These are phyloP conservation scores for Amaranthus palmeri DNA, from an alignment of 148 eudicot species.

Conservation along the genomic window DNA sequence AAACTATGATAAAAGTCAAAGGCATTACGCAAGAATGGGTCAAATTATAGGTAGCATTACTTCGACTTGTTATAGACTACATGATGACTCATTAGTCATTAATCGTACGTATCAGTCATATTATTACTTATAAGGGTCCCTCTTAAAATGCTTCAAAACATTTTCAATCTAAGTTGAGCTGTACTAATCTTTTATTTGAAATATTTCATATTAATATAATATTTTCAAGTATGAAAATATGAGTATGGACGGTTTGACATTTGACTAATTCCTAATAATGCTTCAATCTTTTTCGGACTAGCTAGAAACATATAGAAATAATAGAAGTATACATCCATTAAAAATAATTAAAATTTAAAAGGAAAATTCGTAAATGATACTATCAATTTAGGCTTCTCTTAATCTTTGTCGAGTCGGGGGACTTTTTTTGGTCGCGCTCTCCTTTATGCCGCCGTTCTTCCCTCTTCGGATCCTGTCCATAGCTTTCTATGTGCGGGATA, in stretches of 20 bases:
- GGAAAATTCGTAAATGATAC: too few relatives aligned
- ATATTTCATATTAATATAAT: constrained; percentile 3
- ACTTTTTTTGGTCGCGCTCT: too few relatives aligned
- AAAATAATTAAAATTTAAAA: too few relatives aligned
- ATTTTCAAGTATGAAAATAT: not conserved
- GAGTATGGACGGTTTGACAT: constrained; percentile 31
- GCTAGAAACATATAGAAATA: not conserved
- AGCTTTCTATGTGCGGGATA: too few relatives aligned
- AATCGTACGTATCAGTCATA: not conserved
- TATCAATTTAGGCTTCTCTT: too few relatives aligned
- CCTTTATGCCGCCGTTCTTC: too few relatives aligned
- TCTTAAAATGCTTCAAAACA: not conserved
- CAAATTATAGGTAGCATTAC: constrained; percentile 12
- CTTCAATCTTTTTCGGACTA: constrained; percentile 8
- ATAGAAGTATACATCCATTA: not conserved
- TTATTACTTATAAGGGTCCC: not conserved
- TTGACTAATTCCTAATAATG: constrained; percentile 24
- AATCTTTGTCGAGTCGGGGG: too few relatives aligned
- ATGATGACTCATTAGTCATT: constrained; percentile 9
- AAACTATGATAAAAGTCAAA: not conserved
- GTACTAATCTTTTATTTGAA: constrained; percentile 15
- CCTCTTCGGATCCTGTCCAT: too few relatives aligned
- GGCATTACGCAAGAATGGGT: not conserved
- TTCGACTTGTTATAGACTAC: constrained; percentile 9
- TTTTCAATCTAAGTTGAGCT: constrained; percentile 14